A percentile compares a stretch with the other conserved stretches of the same genome.
Evolutionary conservation across 202 grass and related monocot species (phyloP).

Genomic region (Carex sylvatica): DNA sequence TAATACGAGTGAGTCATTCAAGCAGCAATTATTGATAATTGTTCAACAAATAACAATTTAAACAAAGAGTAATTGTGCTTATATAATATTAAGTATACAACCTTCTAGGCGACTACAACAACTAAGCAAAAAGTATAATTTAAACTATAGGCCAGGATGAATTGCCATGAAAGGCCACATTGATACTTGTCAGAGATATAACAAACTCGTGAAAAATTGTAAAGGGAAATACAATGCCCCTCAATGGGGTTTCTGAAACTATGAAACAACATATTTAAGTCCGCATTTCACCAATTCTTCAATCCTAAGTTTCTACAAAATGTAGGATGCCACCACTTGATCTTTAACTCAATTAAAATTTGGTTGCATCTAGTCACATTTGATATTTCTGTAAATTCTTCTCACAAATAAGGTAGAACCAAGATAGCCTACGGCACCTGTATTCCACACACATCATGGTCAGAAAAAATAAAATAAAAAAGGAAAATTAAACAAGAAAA

Average conservation of each 20-base stretch:
- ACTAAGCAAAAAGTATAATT: conserved; percentile 14
- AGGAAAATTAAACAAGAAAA: neutral
- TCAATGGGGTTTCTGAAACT: conserved; percentile 22
- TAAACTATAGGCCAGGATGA: conserved; percentile 3
- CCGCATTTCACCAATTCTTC: neutral
- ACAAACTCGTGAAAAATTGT: conserved; percentile 21
- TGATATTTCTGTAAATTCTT: conserved; percentile 98
- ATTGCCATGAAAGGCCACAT: conserved; percentile 24
- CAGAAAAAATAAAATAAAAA: neutral
- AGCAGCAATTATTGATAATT: neutral
- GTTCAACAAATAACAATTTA: conserved; percentile 25
- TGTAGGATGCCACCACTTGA: conserved; percentile 13
- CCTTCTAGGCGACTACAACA: conserved; percentile 17
- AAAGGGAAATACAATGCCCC: conserved; percentile 25
- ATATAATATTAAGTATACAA: conserved; percentile 27
- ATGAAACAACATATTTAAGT: conserved; percentile 25
- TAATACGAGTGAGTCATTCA: neutral
- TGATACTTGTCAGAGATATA: neutral
- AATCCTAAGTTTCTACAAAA: conserved; percentile 33
- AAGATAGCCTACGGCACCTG: conserved; percentile 92
- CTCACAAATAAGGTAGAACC: conserved; percentile 89
- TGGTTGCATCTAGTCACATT: conserved; percentile 61
- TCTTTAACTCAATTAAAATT: neutral
- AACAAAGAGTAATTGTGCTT: conserved; percentile 25
- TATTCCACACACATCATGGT: neutral